Conservation (phyloP, 257 asterid species). For the Forsythia suspensa region DNA sequence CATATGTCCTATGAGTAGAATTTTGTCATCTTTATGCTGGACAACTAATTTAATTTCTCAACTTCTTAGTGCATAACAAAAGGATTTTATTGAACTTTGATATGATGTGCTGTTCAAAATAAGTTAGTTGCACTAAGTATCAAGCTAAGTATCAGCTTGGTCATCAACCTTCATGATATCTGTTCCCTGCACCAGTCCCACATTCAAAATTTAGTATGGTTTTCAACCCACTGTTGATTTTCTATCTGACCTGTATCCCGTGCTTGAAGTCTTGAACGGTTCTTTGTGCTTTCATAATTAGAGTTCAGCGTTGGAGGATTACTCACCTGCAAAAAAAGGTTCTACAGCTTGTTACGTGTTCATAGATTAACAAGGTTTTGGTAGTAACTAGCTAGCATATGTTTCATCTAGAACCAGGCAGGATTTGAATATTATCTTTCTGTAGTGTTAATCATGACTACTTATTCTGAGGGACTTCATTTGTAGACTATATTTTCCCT, state of each 20-base stretch:
- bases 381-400: background rate
- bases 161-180: background rate
- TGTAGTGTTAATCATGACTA: background rate
- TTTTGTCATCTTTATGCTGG: background rate
- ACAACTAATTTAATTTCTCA: background rate
- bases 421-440: background rate
- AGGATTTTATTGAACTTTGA: conserved; percentile 2
- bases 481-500: background rate
- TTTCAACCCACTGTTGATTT: background rate
- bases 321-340: conserved; percentile 30
- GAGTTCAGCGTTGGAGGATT: conserved; percentile 32
- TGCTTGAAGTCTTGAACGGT: conserved; percentile 9
- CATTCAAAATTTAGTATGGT: background rate
- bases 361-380: background rate
- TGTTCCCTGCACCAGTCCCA: background rate
- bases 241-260: conserved; percentile 27
- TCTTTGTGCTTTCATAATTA: conserved; percentile 27
- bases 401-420: background rate
- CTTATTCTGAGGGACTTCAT: background rate
- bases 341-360: background rate
- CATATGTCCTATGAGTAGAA: background rate
- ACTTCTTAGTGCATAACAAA: conserved; percentile 20
- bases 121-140: background rate
- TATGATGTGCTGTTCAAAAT: background rate
- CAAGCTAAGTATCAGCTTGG: background rate